phyloP scores from a whole-genome alignment of 1,139 yeast species.

The Scheffersomyces segobiensis region DNA sequence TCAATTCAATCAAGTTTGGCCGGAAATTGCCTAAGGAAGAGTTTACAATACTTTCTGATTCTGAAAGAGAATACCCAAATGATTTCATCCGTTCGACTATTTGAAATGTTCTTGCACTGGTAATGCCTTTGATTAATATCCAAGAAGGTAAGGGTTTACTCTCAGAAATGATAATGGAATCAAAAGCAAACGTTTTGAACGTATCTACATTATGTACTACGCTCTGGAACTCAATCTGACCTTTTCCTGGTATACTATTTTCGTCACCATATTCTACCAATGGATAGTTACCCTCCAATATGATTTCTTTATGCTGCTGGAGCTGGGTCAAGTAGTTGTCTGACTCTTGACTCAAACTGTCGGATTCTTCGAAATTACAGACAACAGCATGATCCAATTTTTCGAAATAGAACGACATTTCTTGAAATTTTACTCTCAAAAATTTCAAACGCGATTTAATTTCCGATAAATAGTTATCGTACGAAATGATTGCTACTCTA shows the following conservation, averaged over 20 bases:
- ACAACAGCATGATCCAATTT: not conserved
- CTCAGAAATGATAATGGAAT: conserved; percentile 1
- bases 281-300: conserved; percentile 5
- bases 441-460: conserved; percentile 10
- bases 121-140: conserved; percentile 14
- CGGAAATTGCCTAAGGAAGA: conserved; percentile 10
- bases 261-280: conserved; percentile 11
- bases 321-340: not conserved
- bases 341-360: not conserved
- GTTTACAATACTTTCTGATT: conserved; percentile 12
- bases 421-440: conserved; percentile 14
- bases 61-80: conserved; percentile 13
- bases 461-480: conserved; percentile 2
- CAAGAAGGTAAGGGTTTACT: conserved; percentile 9
- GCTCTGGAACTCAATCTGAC: conserved; percentile 1
- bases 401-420: conserved; percentile 9
- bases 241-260: not conserved
- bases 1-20: conserved; percentile 3
- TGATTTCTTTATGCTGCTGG: conserved; percentile 4
- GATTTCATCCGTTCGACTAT: conserved; percentile 12
- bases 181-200: not conserved
- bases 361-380: not conserved
- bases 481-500: not conserved
- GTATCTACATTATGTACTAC: conserved; percentile 2
- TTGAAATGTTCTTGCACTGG: conserved; percentile 12